Base-by-base conservation (phyloP, 1,284 basidiomycete genomes). In the Ganoderma lucidum region DNA sequence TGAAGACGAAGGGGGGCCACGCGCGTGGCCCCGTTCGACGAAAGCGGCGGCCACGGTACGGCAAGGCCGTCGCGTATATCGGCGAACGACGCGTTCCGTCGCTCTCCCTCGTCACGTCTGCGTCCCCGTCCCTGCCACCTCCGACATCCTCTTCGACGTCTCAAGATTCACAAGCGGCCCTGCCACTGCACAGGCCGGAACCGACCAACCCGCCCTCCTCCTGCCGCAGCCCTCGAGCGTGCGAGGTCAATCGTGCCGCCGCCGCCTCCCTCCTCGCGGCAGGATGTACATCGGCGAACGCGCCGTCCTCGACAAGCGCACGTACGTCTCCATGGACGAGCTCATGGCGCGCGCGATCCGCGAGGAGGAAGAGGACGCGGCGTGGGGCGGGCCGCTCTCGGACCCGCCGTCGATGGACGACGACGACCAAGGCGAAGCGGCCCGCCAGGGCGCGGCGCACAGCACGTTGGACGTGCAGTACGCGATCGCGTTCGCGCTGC, bases 401-500 rank as follows among this genome's bases (percentile, higher is more conserved):
- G 59, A 61, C 59, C 37, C 37, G n/a, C 59, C 59, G 2, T 61
- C 37, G n/a, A 41, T 30, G 55, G 58, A 59, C 15, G 62, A 59
- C 1, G 58, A 59, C 15, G 62, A 59, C 1, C 55, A 28, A 23
- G 59, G 64, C 39, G 19, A 15, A 3, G 19, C 23, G 6, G 59
- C 39, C 6, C 41, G 19, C 61, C 48, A 32, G 28, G 17, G 28
- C 55, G 55, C 8, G 3, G 23, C 19, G 23, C 41, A 58, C 39
- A 56, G 44, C 51, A 55, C 42, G 19, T 8, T 56, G 28, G 71
- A 73, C 6, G 66, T 71, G 23, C 72, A 73, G 62, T 73, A 66
- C 48, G 72, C 72, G 53, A 71, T 73, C 30, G 72, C 72, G 56
- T 39, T 68, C 15, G 72, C 72, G 8, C 39, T 73, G 37, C 64